Percentiles rank a stretch among this genome's conserved stretches.
Evolutionary conservation across 1,139 yeast species (phyloP).

Genomic region (Geotrichum klebahnii): DNA sequence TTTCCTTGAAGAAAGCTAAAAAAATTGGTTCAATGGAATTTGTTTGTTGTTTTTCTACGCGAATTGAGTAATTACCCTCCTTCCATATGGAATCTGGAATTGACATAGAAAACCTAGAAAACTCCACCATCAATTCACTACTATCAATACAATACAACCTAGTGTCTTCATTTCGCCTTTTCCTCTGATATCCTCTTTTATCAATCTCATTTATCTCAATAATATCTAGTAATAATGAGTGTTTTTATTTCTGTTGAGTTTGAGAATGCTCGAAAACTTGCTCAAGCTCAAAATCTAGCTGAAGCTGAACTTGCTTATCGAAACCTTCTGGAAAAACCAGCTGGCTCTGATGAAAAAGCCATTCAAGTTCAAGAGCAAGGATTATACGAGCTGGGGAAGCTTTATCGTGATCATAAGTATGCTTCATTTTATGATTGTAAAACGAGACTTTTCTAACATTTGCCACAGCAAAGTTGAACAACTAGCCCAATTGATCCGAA

Average conservation of each 20-base stretch:
- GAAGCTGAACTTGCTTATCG: slow-evolving; percentile 58
- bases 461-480: slow-evolving; percentile 43
- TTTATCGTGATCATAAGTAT: slow-evolving; percentile 34
- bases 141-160: no score
- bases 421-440: slow-evolving; percentile 11
- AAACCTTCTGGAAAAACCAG: slow-evolving; percentile 41
- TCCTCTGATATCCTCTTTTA: background rate
- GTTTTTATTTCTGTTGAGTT: slow-evolving; percentile 23
- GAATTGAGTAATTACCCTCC: slow-evolving; percentile 24
- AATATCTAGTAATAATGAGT: slow-evolving; percentile 19
- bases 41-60: background rate
- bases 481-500: slow-evolving; percentile 59
- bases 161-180: no score
- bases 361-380: slow-evolving; percentile 41
- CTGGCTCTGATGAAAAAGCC: slow-evolving; percentile 41
- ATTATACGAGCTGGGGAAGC: slow-evolving; percentile 37
- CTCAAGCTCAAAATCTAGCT: slow-evolving; percentile 45
- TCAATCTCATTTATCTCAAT: background rate
- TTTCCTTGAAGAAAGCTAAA: background rate
- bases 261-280: slow-evolving; percentile 58
- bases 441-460: slow-evolving; percentile 25
- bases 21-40: background rate
- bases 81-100: background rate
- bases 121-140: background rate
- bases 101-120: background rate